Base-by-base conservation (phyloP, 257 asterid species). In the Penstemon newberryi region DNA sequence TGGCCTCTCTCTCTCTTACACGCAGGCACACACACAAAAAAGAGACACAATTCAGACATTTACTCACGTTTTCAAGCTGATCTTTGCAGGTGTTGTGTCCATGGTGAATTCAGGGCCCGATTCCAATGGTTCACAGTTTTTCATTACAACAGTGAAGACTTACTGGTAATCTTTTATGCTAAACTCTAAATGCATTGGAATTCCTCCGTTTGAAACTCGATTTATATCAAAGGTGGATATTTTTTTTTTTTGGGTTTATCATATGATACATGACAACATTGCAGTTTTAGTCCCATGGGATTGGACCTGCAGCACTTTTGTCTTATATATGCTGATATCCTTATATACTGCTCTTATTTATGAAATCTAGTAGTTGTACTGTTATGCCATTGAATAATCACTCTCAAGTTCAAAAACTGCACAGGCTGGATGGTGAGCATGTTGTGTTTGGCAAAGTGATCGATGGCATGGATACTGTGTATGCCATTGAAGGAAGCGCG, bases 61-160 rank as follows among this genome's bases (percentile, higher is more conserved):
- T 25, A 47, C 33, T 61, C 25, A 33, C 58, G 12, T 63, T 63
- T 38, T 36, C 33, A 37, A 66, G 55, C 41, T 70, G 66, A 43
- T 70, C 45, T 54, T 65, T 79, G 73, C 86, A 89, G 98, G 98
- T 43, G 56, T 79, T 61, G 90, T 90, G 61, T 79, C 96, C 54
- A 92, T 90, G 98, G 98, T 81, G 80, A 92, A 92, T 67, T 83
- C 96, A n/a, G 97, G 97, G 49, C 91, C 96, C 8, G 89, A 91
- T 77, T 91, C 99, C 53, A 94, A 91, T 42, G 99, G 97, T 33
- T 94, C 96, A 4, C 99, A 94, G 80, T 94, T 94, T 81, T 94
- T 94, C 76, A 87, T 94, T 50, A 89, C 97, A 19, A 94, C 99
- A n/a, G 93, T 94, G 69, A 91, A 89, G 86, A 83, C 96, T 13